Evolutionary conservation across 306 rosid species (phyloP), one percentile per base, ranked within the genome.

Genomic region (Lathyrus oleraceus): DNA sequence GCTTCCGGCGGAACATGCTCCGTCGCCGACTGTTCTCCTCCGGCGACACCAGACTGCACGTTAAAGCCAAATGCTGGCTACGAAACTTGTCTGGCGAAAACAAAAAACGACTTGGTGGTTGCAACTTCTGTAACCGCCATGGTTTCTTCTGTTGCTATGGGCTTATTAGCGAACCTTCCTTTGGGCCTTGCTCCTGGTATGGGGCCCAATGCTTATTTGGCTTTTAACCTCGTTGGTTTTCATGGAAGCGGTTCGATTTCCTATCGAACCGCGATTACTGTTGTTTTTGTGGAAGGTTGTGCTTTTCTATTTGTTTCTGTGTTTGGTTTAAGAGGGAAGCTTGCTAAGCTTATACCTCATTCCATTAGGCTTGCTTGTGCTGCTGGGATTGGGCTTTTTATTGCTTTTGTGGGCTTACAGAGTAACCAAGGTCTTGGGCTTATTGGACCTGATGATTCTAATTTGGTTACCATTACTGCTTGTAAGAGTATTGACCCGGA

Each of bases 331-430:
- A 74, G 97, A 1, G 81, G 90, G 14, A 91, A 83, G 82, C 88
- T 94, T 7, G 97, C 96, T 13, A 88, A 81, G 75, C 75, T 91
- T 58, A 83, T 94, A 0, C 99, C 99, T 4, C 72, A 70, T 0
- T 72, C 90, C 0, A 77, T 94, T 54, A 81, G 99, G 73, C 87
- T 89, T 10, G 97, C 92, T 28, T 86, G 74, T 13, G 95, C 91
- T 0, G 97, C 91, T 0, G 99, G 99, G 1, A 94, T 94, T 19
- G 99, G 99, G 69, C 92, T 94, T 56, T 94, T 94, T 44, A 91
- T 94, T 45, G 97, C 99, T 6, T 91, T 94, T 38, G 96, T 91
- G 78, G 99, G 97, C 83, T 54, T 94, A 0, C 99, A 94, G 51
- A 47, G 51, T 21, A 87, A 81, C 14, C 88, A 86, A 17, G 99